These are phyloP conservation scores for Kuraishia ogatae DNA, from an alignment of 805 yeast genomes.

Conservation along the genomic window DNA sequence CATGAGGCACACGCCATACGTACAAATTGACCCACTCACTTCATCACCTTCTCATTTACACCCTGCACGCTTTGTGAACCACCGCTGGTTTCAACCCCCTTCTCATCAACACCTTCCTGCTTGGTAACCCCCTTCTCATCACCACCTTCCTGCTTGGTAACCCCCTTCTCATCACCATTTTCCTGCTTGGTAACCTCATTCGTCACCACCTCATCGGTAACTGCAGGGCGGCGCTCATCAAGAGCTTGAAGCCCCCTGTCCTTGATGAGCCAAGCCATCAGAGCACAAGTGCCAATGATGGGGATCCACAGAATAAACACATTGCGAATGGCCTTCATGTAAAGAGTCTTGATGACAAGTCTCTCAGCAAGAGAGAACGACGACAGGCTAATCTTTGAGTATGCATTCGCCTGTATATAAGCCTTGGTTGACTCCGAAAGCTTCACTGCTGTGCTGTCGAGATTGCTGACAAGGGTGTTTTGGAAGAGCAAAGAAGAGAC, in stretches of 20 bases:
- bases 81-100: no score
- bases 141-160: not conserved
- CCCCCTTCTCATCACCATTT: not conserved
- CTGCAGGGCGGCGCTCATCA: slow-evolving; percentile 10
- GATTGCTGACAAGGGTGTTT: slow-evolving; percentile 13
- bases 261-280: slow-evolving; percentile 23
- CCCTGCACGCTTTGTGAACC: no score
- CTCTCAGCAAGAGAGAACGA: slow-evolving; percentile 16
- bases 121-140: not conserved
- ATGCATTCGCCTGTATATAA: slow-evolving; percentile 21
- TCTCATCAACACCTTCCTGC: no score
- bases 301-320: slow-evolving; percentile 28
- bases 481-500: slow-evolving; percentile 22
- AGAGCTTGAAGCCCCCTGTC: slow-evolving; percentile 30
- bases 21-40: no score
- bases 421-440: slow-evolving; percentile 6
- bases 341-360: slow-evolving; percentile 14
- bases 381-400: slow-evolving; percentile 18
- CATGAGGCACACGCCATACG: no score
- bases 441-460: slow-evolving; percentile 4
- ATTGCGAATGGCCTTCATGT: slow-evolving; percentile 20
- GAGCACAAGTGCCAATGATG: slow-evolving; percentile 23
- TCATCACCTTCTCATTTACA: not conserved
- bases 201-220: not conserved
- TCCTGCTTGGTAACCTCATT: not conserved